Evolutionary conservation across 371 early-diverging fungal genomes (phyloP), one percentile per base, ranked within the genome.

Genomic region (Dinochytrium kinnereticum): DNA sequence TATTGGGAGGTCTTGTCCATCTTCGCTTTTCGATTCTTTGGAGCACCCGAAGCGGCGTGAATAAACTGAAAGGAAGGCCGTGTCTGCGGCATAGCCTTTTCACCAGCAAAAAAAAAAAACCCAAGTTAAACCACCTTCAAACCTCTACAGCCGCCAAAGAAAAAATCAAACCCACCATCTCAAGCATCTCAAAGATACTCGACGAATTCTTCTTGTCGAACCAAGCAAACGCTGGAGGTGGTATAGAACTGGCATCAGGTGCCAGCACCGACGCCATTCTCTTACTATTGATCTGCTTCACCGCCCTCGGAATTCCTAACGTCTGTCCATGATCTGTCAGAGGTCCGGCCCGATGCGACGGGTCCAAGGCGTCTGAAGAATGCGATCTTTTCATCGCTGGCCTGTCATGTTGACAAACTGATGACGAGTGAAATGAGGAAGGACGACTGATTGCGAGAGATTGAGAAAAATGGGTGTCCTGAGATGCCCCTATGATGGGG

Each of bases 11-110:
- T 26, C 21, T 5, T 21, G 17, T 66, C 66, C 10, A 44, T 17
- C 3, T 24, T 37, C 26, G 10, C 10, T 7, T 66, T 66, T 21
- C 66, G 13, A 24, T 40, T 3, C 26, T 66, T 66, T 37, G 66
- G 66, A 3, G 30, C 44, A 3, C 21, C 66, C 2, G 66, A 5
- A 2, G 66, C 66, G 2, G n/a, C 66, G 39, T 28, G 38, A 66
- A 66, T 66, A 30, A 66, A 66, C 28, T 66, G 66, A 26, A 40
- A 66, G 10, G 66, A 38, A 5, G 66, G 66, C 66, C 66, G 38
- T 2, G 66, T 40, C 44, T 66, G 66, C 3, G 66, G 66, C 66
- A 66, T 13, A 3, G 66, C 10, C 49, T 61, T 17, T 34, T 34
- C 5, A 26, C 30, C 5, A 36, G 30, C 36, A 33, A 61, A n/a